Evolutionary conservation across 148 eudicot species (phyloP), one percentile per base, ranked within the genome.

Genomic region (Heliosperma pusillum): DNA sequence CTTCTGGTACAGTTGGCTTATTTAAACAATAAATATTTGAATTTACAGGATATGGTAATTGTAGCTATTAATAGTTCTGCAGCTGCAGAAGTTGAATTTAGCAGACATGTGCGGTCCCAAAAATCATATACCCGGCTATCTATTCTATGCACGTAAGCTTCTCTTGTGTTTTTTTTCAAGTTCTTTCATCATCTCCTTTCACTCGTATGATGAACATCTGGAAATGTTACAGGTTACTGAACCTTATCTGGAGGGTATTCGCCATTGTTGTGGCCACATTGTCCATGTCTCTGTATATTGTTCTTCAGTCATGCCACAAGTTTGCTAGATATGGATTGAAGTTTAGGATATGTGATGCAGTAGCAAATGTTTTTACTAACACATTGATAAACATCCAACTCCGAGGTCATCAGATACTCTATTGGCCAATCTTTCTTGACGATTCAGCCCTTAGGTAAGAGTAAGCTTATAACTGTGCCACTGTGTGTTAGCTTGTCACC

Each of bases 381-480:
- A 86, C 97, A 62, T 80, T 80, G 83, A 87, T 65, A 82, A 88
- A 85, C 77, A 77, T 89, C 19, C 88, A 81, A 72, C 66, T 88
- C 62, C 91, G 93, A 40, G 78, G 97, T 84, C 87, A 80, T 82
- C 97, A 95, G 78, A 78, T 92, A 61, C 75, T 88, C 50, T 87
- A 89, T 82, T 95, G 99, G 99, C 97, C 99, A 44, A 64, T 88
- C 76, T 76, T 85, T 71, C 94, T 92, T 63, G 83, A 87, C 69
- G 84, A 89, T 72, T 73, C 83, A 59, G 85, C 80, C 77, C 74
- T 85, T 70, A 90, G 97, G 99, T 90, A 84, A 82, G 74, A 65
- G 59, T 57, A 58, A 42, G 74, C 44, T 17, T 47, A 11, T 47
- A 47, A 12, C 42, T 36, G 42, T 44, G 69, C 9, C 19, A 68